phyloP scores from a whole-genome alignment of 2,329 filamentous ascomycete genomes.

The Paraphoma sp. region DNA sequence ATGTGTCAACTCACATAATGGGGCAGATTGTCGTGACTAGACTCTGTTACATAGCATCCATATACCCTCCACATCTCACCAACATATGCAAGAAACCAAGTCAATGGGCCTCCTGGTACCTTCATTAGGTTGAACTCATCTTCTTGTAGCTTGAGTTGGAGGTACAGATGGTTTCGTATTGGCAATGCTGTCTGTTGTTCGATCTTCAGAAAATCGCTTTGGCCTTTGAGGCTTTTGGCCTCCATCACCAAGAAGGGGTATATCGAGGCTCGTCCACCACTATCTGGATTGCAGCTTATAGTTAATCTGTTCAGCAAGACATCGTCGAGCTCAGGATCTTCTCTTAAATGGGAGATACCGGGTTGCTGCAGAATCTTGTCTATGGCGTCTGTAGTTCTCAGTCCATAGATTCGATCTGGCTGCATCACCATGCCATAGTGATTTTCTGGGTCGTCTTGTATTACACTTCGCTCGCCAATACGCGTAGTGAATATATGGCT shows the following conservation, averaged over 20 bases:
- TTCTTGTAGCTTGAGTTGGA: conserved; percentile 18
- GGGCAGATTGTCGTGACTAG: not conserved
- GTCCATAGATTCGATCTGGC: conserved; percentile 21
- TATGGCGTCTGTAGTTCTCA: conserved; percentile 14
- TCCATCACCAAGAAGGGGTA: conserved; percentile 29
- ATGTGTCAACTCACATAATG: not conserved
- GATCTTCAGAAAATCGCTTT: conserved; percentile 18
- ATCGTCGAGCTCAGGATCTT: conserved; percentile 1
- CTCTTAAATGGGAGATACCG: not conserved
- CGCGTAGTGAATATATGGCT: conserved; percentile 5
- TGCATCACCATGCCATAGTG: conserved; percentile 3
- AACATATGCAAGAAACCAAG: conserved; percentile 23
- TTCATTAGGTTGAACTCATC: conserved; percentile 16
- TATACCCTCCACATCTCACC: conserved; percentile 28
- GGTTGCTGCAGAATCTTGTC: conserved; percentile 5
- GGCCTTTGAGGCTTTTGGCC: conserved; percentile 20
- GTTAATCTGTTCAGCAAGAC: conserved; percentile 5
- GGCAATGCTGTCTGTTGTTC: conserved; percentile 22
- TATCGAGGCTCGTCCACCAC: conserved; percentile 12
- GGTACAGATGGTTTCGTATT: conserved; percentile 14
- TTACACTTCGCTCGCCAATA: conserved; percentile 7
- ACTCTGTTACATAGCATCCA: conserved; percentile 2
- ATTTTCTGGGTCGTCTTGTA: not conserved
- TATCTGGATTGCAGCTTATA: conserved; percentile 16
- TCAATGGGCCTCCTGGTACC: conserved; percentile 20